Base-by-base conservation (phyloP, 768 basidiomycete species). In the Pilatotrama ljubarskyi region DNA sequence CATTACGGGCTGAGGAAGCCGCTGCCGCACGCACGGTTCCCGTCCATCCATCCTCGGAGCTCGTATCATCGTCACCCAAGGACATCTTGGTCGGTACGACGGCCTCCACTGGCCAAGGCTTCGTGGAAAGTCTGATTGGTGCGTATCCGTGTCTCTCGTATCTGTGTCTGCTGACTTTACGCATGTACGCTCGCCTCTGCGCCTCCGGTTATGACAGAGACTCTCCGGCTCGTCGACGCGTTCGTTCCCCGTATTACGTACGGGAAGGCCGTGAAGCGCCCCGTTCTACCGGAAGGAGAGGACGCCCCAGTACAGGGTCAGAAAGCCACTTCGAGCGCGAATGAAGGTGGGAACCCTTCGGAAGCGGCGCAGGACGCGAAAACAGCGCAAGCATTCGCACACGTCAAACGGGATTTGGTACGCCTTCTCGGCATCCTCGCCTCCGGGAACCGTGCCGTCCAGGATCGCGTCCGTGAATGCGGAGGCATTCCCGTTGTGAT, bases 351-450 rank as follows among this genome's bases (percentile, higher is more conserved):
- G 61, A 22, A 26, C 7, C 38, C 55, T 6, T 24, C 29, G 15
- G 44, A 50, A n/a, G 46, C 37, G 17, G 42, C 50, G 15, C 38
- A 49, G 35, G 20, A 47, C 9, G 47, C 54, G 24, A 47, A 41
- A 51, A 82, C 81, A 54, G 68, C 77, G 43, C 76, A 80, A n/a
- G 86, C 88, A 14, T 94, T 96, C 71, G 79, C 82, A 1, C 91
- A 92, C 70, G 76, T 97, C 59, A 96, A 96, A 73, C 83, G 93
- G 44, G 92, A 95, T 74, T 80, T 97, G 37, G 90, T 95, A n/a
- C 87, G 91, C 17, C 76, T 96, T 13, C 76, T 96, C n/a, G 93
- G 92, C 6, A 80, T 91, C 47, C 73, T 96, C 13, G 85, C 84
- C 52, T 82, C 90, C 68, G 82, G 80, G 44, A 78, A 80, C 64